phyloP scores from a whole-genome alignment of 441 rosid species.

The Populus hybrid region DNA sequence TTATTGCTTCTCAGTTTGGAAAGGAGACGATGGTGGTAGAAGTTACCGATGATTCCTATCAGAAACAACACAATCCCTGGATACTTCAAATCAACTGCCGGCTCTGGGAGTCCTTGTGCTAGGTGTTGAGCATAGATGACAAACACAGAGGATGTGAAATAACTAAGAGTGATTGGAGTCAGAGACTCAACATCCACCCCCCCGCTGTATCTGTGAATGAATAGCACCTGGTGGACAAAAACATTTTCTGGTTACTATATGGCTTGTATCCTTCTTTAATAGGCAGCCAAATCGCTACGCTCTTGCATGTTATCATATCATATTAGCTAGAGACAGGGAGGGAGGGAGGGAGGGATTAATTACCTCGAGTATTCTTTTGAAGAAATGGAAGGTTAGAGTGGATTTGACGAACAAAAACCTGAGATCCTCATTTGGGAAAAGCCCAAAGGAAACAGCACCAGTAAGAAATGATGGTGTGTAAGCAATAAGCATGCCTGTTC shows the following conservation, averaged over 20 bases:
- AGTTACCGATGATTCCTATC: conserved; percentile 55
- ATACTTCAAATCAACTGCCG: conserved; percentile 44
- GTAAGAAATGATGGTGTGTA: too few species aligned
- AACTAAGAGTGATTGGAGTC: conserved; percentile 37
- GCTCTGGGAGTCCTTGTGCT: conserved; percentile 36
- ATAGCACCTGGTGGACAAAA: conserved; percentile 37
- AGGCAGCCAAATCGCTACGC: background rate
- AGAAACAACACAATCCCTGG: conserved; percentile 40
- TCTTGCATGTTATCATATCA: background rate
- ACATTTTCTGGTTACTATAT: too few species aligned
- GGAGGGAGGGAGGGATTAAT: background rate
- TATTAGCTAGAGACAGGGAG: too few species aligned
- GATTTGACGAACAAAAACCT: too few species aligned
- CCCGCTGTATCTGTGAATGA: conserved; percentile 69
- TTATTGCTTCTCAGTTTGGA: conserved; percentile 44
- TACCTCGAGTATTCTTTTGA: too few species aligned
- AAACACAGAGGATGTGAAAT: conserved; percentile 31
- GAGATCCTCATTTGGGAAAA: too few species aligned
- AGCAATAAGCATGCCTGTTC: too few species aligned
- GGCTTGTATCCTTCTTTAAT: background rate
- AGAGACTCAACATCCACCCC: conserved; percentile 33
- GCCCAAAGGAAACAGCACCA: too few species aligned
- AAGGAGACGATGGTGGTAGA: conserved; percentile 69
- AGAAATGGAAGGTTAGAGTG: too few species aligned
- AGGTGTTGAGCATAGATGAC: conserved; percentile 51